Percentiles rank a stretch among this genome's conserved stretches.
phyloP scores from a whole-genome alignment of 192 early-diverging fungal genomes.

The Dissophora ornata region DNA sequence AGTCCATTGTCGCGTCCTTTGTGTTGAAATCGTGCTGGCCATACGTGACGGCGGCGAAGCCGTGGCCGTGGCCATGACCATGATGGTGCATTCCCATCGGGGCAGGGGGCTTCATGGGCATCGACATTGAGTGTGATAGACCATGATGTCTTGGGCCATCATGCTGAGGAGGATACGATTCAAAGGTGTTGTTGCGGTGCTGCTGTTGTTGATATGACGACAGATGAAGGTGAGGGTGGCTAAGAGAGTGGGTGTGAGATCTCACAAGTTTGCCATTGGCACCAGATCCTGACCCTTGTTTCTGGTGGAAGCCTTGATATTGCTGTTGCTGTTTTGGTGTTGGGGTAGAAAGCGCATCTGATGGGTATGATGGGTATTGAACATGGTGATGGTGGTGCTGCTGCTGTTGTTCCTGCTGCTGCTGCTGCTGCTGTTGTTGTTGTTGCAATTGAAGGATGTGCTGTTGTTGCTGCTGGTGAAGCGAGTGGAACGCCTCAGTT shows the following conservation, averaged over 20 bases:
- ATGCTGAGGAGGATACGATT: slow-evolving; percentile 3
- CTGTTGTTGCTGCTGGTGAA: slow-evolving; percentile 16
- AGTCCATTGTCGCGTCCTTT: slow-evolving; percentile 35
- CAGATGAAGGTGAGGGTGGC: slow-evolving; percentile 31
- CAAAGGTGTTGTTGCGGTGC: background rate
- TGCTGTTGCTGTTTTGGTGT: no score
- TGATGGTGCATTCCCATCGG: slow-evolving; percentile 3
- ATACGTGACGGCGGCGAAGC: no score
- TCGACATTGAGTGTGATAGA: slow-evolving; percentile 18
- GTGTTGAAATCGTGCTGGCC: background rate
- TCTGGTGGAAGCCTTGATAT: slow-evolving; percentile 4
- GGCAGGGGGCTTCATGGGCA: slow-evolving; percentile 24
- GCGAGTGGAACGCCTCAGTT: slow-evolving; percentile 3
- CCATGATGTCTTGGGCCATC: background rate
- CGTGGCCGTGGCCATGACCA: background rate
- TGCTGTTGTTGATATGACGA: slow-evolving; percentile 18
- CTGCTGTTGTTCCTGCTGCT: slow-evolving; percentile 8
- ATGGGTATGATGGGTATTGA: slow-evolving; percentile 12
- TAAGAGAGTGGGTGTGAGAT: slow-evolving; percentile 31
- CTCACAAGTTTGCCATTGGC: slow-evolving; percentile 10
- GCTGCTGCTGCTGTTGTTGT: slow-evolving; percentile 14
- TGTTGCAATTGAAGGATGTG: slow-evolving; percentile 2
- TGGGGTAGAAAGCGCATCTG: background rate
- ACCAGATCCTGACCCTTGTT: background rate
- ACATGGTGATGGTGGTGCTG: background rate